phyloP scores from a whole-genome alignment of 2,329 filamentous ascomycete species.

The Arthrocladium fulminans region DNA sequence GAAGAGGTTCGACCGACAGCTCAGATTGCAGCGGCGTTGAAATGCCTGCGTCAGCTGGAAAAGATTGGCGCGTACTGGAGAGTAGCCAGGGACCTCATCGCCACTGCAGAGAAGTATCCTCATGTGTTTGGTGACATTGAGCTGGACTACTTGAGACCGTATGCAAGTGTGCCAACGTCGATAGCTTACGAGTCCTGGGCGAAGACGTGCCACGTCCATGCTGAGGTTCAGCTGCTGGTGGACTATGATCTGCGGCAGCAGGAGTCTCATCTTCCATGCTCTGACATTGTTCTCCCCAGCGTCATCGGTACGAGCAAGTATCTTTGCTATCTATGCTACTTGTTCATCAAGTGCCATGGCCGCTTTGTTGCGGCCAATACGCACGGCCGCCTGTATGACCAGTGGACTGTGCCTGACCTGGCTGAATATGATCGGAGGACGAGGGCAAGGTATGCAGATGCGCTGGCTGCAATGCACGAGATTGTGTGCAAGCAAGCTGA shows the following conservation, averaged over 20 bases:
- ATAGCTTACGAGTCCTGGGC: slow-evolving; percentile 10
- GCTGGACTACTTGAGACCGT: slow-evolving; percentile 10
- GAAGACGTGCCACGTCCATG: slow-evolving; percentile 17
- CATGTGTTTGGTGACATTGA: slow-evolving; percentile 10
- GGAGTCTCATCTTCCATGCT: neutral
- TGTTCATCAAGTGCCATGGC: slow-evolving; percentile 18
- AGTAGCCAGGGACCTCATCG: slow-evolving; percentile 11
- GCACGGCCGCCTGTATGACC: slow-evolving; percentile 21
- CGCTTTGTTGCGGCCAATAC: slow-evolving; percentile 13
- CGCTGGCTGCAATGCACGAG: neutral
- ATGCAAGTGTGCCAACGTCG: slow-evolving; percentile 4
- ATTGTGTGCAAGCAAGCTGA: neutral
- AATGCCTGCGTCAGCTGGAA: slow-evolving; percentile 15
- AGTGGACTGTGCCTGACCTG: slow-evolving; percentile 22
- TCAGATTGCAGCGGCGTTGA: slow-evolving; percentile 14
- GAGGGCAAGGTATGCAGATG: neutral
- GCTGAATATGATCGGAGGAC: slow-evolving; percentile 7
- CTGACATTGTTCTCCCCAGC: slow-evolving; percentile 9
- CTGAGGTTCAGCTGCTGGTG: slow-evolving; percentile 21
- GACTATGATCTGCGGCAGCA: slow-evolving; percentile 13
- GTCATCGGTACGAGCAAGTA: slow-evolving; percentile 21
- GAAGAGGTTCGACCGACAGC: slow-evolving; percentile 5
- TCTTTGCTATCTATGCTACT: slow-evolving; percentile 23
- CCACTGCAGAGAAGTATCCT: slow-evolving; percentile 3
- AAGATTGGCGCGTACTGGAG: slow-evolving; percentile 17